Percentiles rank a stretch among this genome's conserved stretches.
These are phyloP conservation scores for Tulasnella calospora DNA, from an alignment of 768 basidiomycete species.

Conservation along the genomic window DNA sequence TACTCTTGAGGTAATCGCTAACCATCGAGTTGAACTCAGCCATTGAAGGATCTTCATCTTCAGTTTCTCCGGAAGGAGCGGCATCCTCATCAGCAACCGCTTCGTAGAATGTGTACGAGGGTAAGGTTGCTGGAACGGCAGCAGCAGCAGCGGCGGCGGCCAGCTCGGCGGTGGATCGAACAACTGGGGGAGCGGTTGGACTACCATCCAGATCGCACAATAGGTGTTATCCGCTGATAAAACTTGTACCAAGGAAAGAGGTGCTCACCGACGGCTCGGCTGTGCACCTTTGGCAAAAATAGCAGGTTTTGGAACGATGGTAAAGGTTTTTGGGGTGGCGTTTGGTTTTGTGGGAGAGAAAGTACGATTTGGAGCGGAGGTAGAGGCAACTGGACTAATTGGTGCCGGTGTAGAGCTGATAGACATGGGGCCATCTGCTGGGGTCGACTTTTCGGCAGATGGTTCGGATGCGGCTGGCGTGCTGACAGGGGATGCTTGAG, in stretches of 20 bases:
- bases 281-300: background rate
- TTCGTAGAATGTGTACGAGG: slow-evolving; percentile 18
- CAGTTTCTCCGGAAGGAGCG: background rate
- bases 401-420: background rate
- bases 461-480: background rate
- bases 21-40: slow-evolving; percentile 22
- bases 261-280: background rate
- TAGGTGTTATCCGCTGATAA: background rate
- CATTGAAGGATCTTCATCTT: slow-evolving; percentile 18
- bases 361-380: background rate
- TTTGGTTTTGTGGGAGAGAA: background rate
- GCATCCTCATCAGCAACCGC: slow-evolving; percentile 10
- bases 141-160: background rate
- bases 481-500: background rate
- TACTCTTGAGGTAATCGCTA: slow-evolving; percentile 22
- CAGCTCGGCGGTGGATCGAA: background rate
- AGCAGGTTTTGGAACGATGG: slow-evolving; percentile 17
- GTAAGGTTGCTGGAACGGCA: background rate
- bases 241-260: background rate
- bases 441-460: background rate
- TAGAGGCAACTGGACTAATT: background rate
- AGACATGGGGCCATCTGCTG: background rate
- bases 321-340: slow-evolving; percentile 14
- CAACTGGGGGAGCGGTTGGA: slow-evolving; percentile 8
- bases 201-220: background rate